These are phyloP conservation scores for Pythium apleroticum DNA, from an alignment of 352 stramenopile species.

Conservation along the genomic window DNA sequence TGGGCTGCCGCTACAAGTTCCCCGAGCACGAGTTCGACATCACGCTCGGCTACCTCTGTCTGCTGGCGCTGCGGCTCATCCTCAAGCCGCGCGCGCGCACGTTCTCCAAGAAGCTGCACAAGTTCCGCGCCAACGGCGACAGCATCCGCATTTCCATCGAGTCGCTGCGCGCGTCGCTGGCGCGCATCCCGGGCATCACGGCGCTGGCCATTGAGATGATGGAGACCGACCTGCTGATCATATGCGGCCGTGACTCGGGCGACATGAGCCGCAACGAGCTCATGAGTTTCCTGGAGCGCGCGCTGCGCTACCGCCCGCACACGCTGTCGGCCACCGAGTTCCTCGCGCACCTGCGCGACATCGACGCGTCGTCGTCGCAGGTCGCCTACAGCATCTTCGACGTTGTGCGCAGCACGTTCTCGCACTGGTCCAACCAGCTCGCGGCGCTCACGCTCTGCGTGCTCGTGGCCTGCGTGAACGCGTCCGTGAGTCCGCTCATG, in stretches of 20 bases:
- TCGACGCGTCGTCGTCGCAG: constrained; percentile 76
- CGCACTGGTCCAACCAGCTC: constrained; percentile 86
- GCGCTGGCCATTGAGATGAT: constrained; percentile 87
- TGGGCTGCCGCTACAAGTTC: constrained; percentile 56
- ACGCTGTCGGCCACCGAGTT: constrained; percentile 83
- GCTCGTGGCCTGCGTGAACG: constrained; percentile 83
- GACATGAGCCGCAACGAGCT: constrained; percentile 87
- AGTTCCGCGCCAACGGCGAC: constrained; percentile 83
- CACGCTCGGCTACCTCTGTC: constrained; percentile 61
- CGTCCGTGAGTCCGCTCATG: constrained; percentile 75
- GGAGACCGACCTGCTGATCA: constrained; percentile 87
- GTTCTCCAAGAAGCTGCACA: constrained; percentile 90
- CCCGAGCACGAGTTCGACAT: constrained; percentile 68
- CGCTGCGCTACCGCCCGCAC: constrained; percentile 73
- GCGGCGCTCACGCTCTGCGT: constrained; percentile 70
- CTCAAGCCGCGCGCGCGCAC: constrained; percentile 80
- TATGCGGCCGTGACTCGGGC: constrained; percentile 80
- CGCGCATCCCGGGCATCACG: constrained; percentile 79
- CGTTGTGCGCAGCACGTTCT: constrained; percentile 76
- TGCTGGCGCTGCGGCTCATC: constrained; percentile 74
- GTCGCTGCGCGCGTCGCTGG: constrained; percentile 73
- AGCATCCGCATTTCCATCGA: constrained; percentile 87
- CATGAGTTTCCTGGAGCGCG: constrained; percentile 84
- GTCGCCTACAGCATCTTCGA: constrained; percentile 74
- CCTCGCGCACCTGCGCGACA: constrained; percentile 77